Percentiles rank a stretch among this genome's conserved stretches.
Conservation (phyloP, 176 grass and related monocot genomes). For the Oryza rufipogon region DNA sequence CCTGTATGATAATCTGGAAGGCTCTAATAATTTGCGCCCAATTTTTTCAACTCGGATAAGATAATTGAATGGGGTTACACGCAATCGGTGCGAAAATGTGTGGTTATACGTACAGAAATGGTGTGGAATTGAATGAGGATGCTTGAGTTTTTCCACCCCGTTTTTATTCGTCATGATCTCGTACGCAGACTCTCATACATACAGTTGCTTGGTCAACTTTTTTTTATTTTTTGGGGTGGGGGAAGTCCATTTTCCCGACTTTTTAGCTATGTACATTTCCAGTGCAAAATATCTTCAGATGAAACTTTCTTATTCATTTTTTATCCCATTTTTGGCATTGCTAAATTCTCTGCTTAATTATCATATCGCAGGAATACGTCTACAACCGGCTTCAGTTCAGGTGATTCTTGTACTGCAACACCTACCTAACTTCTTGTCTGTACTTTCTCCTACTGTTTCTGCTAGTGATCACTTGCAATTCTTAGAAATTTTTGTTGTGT, state of each 20-base stretch:
- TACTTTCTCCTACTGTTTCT: neutral
- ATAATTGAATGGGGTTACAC: neutral
- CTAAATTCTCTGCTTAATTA: neutral
- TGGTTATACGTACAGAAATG: neutral
- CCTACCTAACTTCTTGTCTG: neutral
- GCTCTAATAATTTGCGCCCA: neutral
- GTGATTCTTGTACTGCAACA: slow-evolving; percentile 19
- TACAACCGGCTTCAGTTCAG: slow-evolving; percentile 96
- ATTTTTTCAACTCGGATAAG: neutral
- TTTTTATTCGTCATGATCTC: neutral
- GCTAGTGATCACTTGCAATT: neutral
- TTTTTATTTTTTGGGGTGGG: too few species aligned
- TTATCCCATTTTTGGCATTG: neutral
- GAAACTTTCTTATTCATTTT: neutral
- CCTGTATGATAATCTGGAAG: neutral
- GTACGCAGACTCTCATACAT: neutral
- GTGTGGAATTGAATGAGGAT: neutral
- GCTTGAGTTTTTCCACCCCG: too few species aligned
- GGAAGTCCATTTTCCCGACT: neutral
- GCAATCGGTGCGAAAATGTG: neutral
- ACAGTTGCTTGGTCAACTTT: neutral
- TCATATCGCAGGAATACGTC: slow-evolving; percentile 73
- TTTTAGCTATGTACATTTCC: neutral
- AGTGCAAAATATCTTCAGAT: neutral
- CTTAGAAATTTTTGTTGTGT: neutral